Evolutionary conservation across 805 yeast species (phyloP).

Genomic region (Yamadazyma nakazawae): DNA sequence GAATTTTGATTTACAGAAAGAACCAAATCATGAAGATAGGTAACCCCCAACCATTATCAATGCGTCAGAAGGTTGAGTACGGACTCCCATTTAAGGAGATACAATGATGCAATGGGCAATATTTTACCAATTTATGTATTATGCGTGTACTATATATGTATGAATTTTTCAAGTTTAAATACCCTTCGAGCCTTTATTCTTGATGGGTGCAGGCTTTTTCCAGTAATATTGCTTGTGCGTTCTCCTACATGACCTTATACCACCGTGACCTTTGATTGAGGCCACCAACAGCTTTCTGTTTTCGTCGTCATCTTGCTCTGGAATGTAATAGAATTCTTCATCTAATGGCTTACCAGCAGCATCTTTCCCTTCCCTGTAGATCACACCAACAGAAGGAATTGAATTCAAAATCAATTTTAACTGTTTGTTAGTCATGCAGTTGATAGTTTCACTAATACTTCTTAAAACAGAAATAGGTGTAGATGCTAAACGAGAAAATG

Average conservation of each 20-base stretch:
- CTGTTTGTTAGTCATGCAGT: slow-evolving; percentile 41
- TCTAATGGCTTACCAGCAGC: slow-evolving; percentile 95
- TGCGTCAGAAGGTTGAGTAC: slow-evolving; percentile 21
- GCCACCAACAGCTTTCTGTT: slow-evolving; percentile 69
- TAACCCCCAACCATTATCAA: slow-evolving; percentile 25
- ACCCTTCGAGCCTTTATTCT: slow-evolving; percentile 21
- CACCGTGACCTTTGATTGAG: slow-evolving; percentile 76
- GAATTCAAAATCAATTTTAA: slow-evolving; percentile 43
- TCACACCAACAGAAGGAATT: slow-evolving; percentile 74
- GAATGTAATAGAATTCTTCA: slow-evolving; percentile 87
- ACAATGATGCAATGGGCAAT: not conserved
- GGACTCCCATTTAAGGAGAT: slow-evolving; percentile 21
- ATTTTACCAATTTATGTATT: not conserved
- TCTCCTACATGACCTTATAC: slow-evolving; percentile 83
- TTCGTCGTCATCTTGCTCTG: slow-evolving; percentile 73
- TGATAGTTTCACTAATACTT: slow-evolving; percentile 56
- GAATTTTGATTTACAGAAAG: slow-evolving; percentile 12
- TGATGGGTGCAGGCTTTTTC: slow-evolving; percentile 56
- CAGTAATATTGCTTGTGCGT: slow-evolving; percentile 88
- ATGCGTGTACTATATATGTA: not conserved
- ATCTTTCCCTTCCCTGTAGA: slow-evolving; percentile 86
- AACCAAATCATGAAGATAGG: slow-evolving; percentile 16
- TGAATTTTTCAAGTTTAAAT: not conserved
- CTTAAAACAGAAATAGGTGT: slow-evolving; percentile 77
- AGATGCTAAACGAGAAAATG: slow-evolving; percentile 83